Conservation (phyloP, 2,329 filamentous ascomycete species). For the Furcasterigmium furcatum region DNA sequence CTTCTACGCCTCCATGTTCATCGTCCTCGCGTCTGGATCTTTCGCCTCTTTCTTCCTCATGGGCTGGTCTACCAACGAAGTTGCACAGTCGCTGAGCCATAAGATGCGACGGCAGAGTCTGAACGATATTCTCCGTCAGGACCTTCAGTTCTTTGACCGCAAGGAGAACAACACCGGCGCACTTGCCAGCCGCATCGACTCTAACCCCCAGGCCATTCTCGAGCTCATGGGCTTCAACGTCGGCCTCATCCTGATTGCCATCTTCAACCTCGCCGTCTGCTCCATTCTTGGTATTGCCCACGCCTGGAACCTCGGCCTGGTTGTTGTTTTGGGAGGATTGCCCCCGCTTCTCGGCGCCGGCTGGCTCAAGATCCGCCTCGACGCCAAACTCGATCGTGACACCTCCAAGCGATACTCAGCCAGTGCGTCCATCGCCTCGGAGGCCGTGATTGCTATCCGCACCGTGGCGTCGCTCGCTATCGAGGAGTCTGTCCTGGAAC, state of each 20-base stretch:
- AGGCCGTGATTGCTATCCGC: slow-evolving; percentile 33
- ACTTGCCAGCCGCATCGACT: slow-evolving; percentile 28
- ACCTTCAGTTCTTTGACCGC: slow-evolving; percentile 38
- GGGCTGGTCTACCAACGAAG: slow-evolving; percentile 29
- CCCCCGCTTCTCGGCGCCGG: slow-evolving; percentile 31
- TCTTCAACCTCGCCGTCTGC: slow-evolving; percentile 32
- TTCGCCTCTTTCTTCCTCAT: slow-evolving; percentile 39
- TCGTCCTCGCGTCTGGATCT: slow-evolving; percentile 42
- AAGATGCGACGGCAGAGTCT: slow-evolving; percentile 24
- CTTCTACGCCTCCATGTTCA: slow-evolving; percentile 54
- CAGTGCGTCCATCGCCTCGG: slow-evolving; percentile 39
- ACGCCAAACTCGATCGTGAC: slow-evolving; percentile 32
- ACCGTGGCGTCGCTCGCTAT: slow-evolving; percentile 39
- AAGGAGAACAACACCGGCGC: slow-evolving; percentile 35
- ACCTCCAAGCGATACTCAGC: slow-evolving; percentile 28
- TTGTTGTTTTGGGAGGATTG: slow-evolving; percentile 39
- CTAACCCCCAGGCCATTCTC: slow-evolving; percentile 32
- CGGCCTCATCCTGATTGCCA: slow-evolving; percentile 31
- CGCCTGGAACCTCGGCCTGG: slow-evolving; percentile 46
- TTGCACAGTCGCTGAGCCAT: slow-evolving; percentile 19
- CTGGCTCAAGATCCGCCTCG: slow-evolving; percentile 34
- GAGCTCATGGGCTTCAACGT: slow-evolving; percentile 40
- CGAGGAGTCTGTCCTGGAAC: slow-evolving; percentile 27
- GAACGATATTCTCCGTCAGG: slow-evolving; percentile 31
- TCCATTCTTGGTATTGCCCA: slow-evolving; percentile 38